Base-by-base conservation (phyloP, 805 yeast species). In the Yamadazyma nakazawae region DNA sequence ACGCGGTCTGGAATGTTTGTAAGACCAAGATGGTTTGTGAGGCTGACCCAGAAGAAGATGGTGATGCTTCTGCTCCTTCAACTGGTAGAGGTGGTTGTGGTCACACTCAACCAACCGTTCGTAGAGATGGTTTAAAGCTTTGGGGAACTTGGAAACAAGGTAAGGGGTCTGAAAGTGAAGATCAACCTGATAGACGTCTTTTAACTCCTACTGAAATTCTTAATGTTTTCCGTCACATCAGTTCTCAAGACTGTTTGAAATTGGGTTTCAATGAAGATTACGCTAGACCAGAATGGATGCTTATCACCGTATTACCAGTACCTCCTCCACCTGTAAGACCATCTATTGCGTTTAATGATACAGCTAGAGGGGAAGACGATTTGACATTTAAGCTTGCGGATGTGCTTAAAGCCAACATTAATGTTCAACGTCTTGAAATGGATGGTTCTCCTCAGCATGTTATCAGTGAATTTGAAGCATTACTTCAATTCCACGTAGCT, bases 271-370 rank as follows among this genome's bases (percentile, higher is more conserved):
- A 87, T 62, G 95, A 90, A 63, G 97, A 94, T 63, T 94, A 88
- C 60, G 94, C 99, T 1, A 84, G 99, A 59, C 99, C 99, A 2
- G 99, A 94, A 70, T 94, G 99, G 99, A 81, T 94, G 83, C 78
- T 94, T 50, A 80, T 94, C 55, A 90, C 98, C 1, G 98, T 94
- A n/a, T 75, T 94, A 59, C 99, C 99, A 1, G 99, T 94, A 16
- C 99, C 99, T 37, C 99, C 99, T 43, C 99, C 99, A 52, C 98
- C 97, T 31, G 99, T 94, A 30, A 85, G 99, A 67, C 99, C 99
- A 10, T 88, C 96, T 19, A 94, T 94, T 72, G 97, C 99, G 1
- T 91, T 94, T 60, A 94, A 94, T 56, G 99, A 94, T 64, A 88
- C 97, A 10, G 97, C 96, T 51, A 84, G 99, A 72, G 97, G 98